Evolutionary conservation across 805 yeast species (phyloP), one percentile per base, ranked within the genome.

Genomic region (Torulaspora delbrueckii): DNA sequence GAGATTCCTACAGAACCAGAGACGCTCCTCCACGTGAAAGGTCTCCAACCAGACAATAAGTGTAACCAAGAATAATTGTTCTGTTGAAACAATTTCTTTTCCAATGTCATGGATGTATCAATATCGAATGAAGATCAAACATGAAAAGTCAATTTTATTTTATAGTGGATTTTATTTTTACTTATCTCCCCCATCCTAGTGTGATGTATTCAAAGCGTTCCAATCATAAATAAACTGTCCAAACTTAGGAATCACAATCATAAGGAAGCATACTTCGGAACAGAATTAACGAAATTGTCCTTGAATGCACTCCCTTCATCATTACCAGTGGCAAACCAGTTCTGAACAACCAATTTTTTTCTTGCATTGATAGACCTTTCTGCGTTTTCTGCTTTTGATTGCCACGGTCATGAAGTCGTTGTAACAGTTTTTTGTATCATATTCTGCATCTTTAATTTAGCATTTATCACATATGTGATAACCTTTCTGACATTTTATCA

Each of bases 11-110:
- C 69, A 72, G 78, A 60, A 72, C 80, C 47, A 71, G 76, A 56
- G 81, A 75, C 55, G 65, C 65, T 50, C 78, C 76, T 56, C 60
- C 67, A 46, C 76, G 85, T 65, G 85, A 81, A 66, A 82, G 88
- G 77, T 82, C 89, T 50, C 88, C 89, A 69, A 76, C 84, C 53
- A 81, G 87, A 72, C 82, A 45, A 28, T 43, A 27, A 43, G 13
- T 26, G 19, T 12, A 12, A 23, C 27, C 38, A 12, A 34, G 36
- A 37, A 34, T 23, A 23, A 39, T 40, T 26, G 30, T 32, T 40
- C 24, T 38, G 39, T 31, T 22, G 24, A 32, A 28, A 26, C 22
- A 19, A 30, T n/a, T 22, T 37, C 12, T 9, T 40, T 14, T 40
- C 48, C 48, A 40, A 40, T 23, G 40, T 28, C 30, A 23, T 40